These are phyloP conservation scores for Salvia splendens DNA, from an alignment of 257 asterid species.

Conservation along the genomic window DNA sequence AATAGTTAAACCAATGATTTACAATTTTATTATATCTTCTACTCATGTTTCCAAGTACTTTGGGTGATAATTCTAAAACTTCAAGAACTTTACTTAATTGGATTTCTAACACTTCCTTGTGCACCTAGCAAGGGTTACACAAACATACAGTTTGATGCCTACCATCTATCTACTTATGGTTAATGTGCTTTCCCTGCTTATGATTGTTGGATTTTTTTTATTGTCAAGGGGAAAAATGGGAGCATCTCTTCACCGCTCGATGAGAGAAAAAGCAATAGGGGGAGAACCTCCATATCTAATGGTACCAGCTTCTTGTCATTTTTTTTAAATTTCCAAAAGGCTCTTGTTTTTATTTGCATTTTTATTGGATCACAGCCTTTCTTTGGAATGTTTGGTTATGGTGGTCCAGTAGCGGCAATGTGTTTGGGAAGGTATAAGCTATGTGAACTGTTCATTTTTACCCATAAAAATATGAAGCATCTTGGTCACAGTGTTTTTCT, in stretches of 20 bases:
- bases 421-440: conserved; percentile 68
- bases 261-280: conserved; percentile 53
- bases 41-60: background rate
- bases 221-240: conserved; percentile 77
- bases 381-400: conserved; percentile 88
- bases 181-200: background rate
- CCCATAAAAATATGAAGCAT: background rate
- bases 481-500: background rate
- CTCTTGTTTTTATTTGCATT: conserved; percentile 18
- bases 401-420: conserved; percentile 81
- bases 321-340: conserved; percentile 2
- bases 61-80: background rate
- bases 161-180: background rate
- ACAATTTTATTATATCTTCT: background rate
- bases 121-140: background rate
- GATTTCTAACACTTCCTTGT: background rate
- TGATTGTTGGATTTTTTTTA: background rate
- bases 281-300: conserved; percentile 69
- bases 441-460: conserved; percentile 19
- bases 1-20: background rate
- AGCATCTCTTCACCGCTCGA: conserved; percentile 60
- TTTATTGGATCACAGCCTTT: conserved; percentile 53
- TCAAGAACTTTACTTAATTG: background rate
- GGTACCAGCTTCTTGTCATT: conserved; percentile 40
- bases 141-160: background rate